phyloP scores from a whole-genome alignment of 148 eudicot genomes.

The Amaranthus palmeri region DNA sequence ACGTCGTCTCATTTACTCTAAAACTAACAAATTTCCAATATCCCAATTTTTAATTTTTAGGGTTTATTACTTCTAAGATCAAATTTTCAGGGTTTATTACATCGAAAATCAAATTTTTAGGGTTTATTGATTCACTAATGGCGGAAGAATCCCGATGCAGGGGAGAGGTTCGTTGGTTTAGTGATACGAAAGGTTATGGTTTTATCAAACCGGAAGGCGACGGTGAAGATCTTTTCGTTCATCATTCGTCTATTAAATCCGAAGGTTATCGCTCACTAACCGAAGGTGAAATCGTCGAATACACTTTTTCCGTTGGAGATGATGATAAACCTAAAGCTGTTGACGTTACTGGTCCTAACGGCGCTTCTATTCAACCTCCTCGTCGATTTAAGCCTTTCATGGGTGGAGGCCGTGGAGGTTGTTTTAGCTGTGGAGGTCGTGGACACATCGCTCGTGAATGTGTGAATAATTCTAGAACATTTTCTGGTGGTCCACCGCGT shows the following conservation, averaged over 20 bases:
- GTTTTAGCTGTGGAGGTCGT: slow-evolving; percentile 26
- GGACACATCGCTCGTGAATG: slow-evolving; percentile 38
- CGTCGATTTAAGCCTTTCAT: neutral
- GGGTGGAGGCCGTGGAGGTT: slow-evolving; percentile 12
- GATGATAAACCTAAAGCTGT: slow-evolving; percentile 44
- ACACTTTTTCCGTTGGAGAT: slow-evolving; percentile 29
- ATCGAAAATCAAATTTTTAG: neutral
- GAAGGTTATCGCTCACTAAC: slow-evolving; percentile 53
- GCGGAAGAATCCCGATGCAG: slow-evolving; percentile 26
- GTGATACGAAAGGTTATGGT: slow-evolving; percentile 60
- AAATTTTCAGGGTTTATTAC: neutral
- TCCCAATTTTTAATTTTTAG: slow-evolving; percentile 1
- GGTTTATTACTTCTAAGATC: slow-evolving; percentile 1
- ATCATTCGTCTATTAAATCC: slow-evolving; percentile 49
- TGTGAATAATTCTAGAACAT: no score
- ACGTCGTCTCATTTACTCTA: no score
- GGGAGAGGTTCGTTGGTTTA: slow-evolving; percentile 49
- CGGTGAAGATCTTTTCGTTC: slow-evolving; percentile 68
- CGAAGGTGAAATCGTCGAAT: slow-evolving; percentile 51
- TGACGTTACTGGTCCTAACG: slow-evolving; percentile 52
- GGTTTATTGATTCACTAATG: slow-evolving; percentile 21
- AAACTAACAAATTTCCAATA: no score
- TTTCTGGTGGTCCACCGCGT: no score
- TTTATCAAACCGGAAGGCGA: slow-evolving; percentile 62
- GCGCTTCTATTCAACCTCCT: slow-evolving; percentile 24